Evolutionary conservation across 2,329 filamentous ascomycete species (phyloP), one percentile per base, ranked within the genome.

Genomic region (Lithohypha guttulata): DNA sequence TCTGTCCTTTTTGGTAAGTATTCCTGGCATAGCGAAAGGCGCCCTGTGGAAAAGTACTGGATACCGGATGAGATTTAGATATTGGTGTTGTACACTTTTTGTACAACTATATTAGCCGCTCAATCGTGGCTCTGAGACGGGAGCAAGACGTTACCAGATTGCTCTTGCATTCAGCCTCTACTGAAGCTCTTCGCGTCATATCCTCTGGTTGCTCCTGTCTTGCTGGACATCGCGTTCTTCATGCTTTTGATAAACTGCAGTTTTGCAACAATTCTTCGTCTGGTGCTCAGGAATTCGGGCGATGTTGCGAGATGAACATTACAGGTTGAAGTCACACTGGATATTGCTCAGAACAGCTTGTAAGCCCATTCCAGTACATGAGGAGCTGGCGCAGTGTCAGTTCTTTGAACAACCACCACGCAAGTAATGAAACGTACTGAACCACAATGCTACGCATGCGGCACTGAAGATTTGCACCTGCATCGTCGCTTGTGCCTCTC

Each of bases 391-490:
- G 4, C n/a, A n/a, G n/a, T n/a, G n/a, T n/a, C n/a, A n/a, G n/a
- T n/a, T n/a, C n/a, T n/a, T n/a, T n/a, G n/a, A n/a, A n/a, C 6
- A 32, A 6, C 11, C 6, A 9, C 8, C 8, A 9, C 28, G 25
- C 30, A 14, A 4, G 17, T 6, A 20, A 6, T n/a, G n/a, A 6
- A 4, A 55, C 73, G 47, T 68, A 79, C 75, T 77, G 35, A 79
- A 64, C 59, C 79, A 79, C 34, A 79, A 66, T 19, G 76, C 57
- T 35, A 72, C 56, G 49, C 71, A 73, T 39, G 69, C 66, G 30
- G 64, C 63, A 42, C 70, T 55, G 34, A 71, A 71, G 55, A 65
- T 64, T 55, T 70, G 68, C 51, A 79, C 62, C 30, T 71, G 71
- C 48, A 64, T 59, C 40, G 55, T 57, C 18, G 75, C 74, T 39